Evolutionary conservation across 768 basidiomycete species (phyloP).

Genomic region (Hortiboletus campestris): DNA sequence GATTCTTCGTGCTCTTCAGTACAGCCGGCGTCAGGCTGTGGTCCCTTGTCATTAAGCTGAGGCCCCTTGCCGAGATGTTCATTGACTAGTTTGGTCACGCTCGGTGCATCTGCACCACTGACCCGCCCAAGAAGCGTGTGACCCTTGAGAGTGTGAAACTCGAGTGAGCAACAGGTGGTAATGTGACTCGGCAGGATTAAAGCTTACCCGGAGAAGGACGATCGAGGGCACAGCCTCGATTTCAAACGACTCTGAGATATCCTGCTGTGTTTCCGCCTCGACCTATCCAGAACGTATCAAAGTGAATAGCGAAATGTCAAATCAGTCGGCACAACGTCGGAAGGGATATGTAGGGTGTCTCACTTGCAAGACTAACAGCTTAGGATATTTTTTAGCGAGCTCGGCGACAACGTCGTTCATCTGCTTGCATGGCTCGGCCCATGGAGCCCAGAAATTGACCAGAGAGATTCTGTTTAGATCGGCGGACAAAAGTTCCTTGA

Average conservation of each 20-base stretch:
- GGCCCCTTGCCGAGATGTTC: slow-evolving; percentile 45
- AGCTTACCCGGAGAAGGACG: slow-evolving; percentile 71
- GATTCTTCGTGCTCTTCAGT: slow-evolving; percentile 47
- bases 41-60: not conserved
- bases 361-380: slow-evolving; percentile 74
- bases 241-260: slow-evolving; percentile 91
- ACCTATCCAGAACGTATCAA: slow-evolving; percentile 45
- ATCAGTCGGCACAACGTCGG: not conserved
- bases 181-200: not conserved
- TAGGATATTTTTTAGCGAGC: slow-evolving; percentile 68
- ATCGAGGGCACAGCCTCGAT: slow-evolving; percentile 87
- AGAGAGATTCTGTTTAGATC: slow-evolving; percentile 83
- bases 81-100: slow-evolving; percentile 59
- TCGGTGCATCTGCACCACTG: slow-evolving; percentile 72
- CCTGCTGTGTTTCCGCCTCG: slow-evolving; percentile 75
- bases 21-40: not conserved
- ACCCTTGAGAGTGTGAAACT: slow-evolving; percentile 51
- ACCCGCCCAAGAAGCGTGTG: slow-evolving; percentile 81
- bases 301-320: not conserved
- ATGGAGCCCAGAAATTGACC: slow-evolving; percentile 91
- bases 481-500: slow-evolving; percentile 67
- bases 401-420: slow-evolving; percentile 82
- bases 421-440: slow-evolving; percentile 87
- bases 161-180: not conserved
- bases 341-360: slow-evolving; percentile 11